Conservation (phyloP, 2,329 filamentous ascomycete species). For the Talaromyces sp. region DNA sequence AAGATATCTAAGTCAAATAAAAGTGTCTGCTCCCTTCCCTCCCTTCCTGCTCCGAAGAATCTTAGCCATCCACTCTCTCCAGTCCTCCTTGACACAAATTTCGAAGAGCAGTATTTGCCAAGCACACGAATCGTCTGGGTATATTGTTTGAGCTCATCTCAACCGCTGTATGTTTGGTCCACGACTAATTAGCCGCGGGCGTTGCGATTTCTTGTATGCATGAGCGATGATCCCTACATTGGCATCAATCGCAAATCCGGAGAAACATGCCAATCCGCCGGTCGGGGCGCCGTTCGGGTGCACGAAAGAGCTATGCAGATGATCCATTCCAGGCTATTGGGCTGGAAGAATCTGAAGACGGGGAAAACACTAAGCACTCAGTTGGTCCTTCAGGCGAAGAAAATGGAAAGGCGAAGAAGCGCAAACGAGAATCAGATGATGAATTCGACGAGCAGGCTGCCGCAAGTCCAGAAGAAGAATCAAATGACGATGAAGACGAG, state of each 20-base stretch:
- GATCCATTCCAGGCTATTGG: constrained; percentile 31
- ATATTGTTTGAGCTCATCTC: background rate
- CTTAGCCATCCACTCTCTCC: background rate
- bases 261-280: constrained; percentile 21
- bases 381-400: constrained; percentile 12
- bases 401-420: constrained; percentile 11
- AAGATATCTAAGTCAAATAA: no score
- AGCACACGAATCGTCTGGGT: background rate
- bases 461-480: constrained; percentile 13
- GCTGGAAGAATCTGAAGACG: constrained; percentile 23
- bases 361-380: constrained; percentile 26
- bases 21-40: no score
- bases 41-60: background rate
- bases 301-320: constrained; percentile 27
- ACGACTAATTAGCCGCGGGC: background rate
- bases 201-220: background rate
- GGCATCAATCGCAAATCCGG: background rate
- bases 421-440: constrained; percentile 14
- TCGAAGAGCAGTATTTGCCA: background rate
- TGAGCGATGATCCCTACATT: background rate
- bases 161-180: background rate
- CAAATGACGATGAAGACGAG: constrained; percentile 11
- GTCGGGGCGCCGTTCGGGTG: constrained; percentile 27
- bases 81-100: background rate
- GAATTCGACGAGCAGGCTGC: constrained; percentile 12